A percentile compares a stretch with the other conserved stretches of the same genome.
phyloP scores from a whole-genome alignment of 306 rosid species.

The Clitoria ternatea region DNA sequence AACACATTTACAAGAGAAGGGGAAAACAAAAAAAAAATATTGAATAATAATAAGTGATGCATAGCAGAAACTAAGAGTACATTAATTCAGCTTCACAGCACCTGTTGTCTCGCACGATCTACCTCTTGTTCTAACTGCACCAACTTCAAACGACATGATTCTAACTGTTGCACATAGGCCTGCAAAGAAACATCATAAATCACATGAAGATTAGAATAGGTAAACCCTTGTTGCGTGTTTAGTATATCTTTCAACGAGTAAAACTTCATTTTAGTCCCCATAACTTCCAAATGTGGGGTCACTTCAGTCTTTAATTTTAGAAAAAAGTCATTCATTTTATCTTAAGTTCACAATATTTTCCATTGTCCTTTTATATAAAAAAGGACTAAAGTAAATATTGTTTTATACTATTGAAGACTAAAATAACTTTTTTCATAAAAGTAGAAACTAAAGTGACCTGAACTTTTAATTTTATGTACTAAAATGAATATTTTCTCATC shows the following conservation, averaged over 20 bases:
- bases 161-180: conserved; percentile 94
- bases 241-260: conserved; percentile 20
- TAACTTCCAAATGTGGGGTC: no score
- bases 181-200: conserved; percentile 34
- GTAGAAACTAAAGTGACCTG: no score
- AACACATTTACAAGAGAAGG: conserved; percentile 13
- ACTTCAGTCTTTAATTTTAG: no score
- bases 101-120: conserved; percentile 73
- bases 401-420: no score
- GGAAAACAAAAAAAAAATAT: background rate
- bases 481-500: no score
- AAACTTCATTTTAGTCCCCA: no score
- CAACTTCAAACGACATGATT: conserved; percentile 81
- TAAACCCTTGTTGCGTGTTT: conserved; percentile 7
- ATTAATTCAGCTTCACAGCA: conserved; percentile 24
- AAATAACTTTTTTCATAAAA: no score
- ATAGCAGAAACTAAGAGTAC: conserved; percentile 9
- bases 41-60: background rate
- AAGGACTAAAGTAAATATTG: no score
- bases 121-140: conserved; percentile 77
- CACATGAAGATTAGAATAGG: conserved; percentile 17
- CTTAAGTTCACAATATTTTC: no score
- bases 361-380: no score
- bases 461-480: no score
- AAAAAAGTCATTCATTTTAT: no score